A percentile compares a stretch with the other conserved stretches of the same genome.
These are phyloP conservation scores for Alternaria brassicicola DNA, from an alignment of 2,329 filamentous ascomycete species.

Conservation along the genomic window DNA sequence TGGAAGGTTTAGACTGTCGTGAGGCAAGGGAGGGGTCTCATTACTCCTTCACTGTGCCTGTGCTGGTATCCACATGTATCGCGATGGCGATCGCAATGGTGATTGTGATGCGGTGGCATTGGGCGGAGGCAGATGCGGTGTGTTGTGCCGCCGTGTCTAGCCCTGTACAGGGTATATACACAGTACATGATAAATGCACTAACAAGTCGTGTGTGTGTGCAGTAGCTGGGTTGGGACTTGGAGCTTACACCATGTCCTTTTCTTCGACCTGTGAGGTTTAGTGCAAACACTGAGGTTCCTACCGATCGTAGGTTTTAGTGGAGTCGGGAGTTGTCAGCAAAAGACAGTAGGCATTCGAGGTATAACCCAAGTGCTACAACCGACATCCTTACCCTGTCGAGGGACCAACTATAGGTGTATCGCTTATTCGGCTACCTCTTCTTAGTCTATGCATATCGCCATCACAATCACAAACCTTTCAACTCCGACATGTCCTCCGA, in stretches of 20 bases:
- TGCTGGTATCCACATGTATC: background rate
- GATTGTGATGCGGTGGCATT: background rate
- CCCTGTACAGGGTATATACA: background rate
- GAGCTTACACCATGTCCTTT: background rate
- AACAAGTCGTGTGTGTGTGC: background rate
- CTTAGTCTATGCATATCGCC: background rate
- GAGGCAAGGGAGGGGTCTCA: background rate
- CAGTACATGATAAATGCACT: background rate
- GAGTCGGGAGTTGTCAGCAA: background rate
- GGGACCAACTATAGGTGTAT: background rate
- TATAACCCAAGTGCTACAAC: background rate
- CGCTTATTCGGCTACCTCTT: background rate
- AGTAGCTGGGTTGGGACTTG: background rate
- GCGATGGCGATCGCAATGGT: background rate
- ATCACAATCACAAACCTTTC: background rate
- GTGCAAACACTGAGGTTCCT: background rate
- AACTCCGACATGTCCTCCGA: background rate
- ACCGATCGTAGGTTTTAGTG: background rate
- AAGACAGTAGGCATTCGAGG: background rate
- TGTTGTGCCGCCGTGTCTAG: background rate
- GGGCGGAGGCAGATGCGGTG: background rate
- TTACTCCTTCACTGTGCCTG: background rate
- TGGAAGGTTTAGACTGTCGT: background rate
- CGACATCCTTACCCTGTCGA: background rate
- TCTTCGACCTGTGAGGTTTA: background rate